phyloP scores from a whole-genome alignment of 2,329 filamentous ascomycete genomes.

The Sporothrix sp. region DNA sequence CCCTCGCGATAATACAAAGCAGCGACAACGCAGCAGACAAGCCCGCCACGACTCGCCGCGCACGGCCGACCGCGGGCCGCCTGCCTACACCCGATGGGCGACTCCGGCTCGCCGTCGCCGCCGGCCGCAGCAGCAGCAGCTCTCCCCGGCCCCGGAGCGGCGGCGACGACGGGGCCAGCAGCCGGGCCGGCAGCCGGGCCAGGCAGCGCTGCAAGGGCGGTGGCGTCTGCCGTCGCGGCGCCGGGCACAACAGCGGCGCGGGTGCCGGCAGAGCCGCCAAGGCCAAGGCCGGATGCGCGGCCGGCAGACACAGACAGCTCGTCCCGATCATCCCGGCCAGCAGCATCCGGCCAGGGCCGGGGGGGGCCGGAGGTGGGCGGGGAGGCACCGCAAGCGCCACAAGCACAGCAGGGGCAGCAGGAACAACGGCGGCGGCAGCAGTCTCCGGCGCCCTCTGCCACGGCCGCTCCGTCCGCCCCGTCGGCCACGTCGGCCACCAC shows the following conservation, averaged over 20 bases:
- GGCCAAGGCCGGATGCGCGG: neutral
- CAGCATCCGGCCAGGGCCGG: no score
- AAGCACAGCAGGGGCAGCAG: neutral
- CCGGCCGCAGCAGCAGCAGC: conserved; percentile 3
- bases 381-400: neutral
- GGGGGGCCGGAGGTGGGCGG: no score
- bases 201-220: neutral
- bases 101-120: conserved; percentile 13
- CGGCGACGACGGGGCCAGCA: neutral
- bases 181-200: neutral
- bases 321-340: no score
- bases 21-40: neutral
- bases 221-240: neutral
- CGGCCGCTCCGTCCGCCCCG: conserved; percentile 29
- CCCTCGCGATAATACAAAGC: neutral
- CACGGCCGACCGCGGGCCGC: conserved; percentile 1
- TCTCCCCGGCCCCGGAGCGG: neutral
- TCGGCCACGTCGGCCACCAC: conserved; percentile 31
- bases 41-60: neutral
- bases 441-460: conserved; percentile 19
- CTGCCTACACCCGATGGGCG: conserved; percentile 12
- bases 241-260: no score
- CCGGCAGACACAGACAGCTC: neutral
- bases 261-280: no score
- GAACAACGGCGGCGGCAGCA: neutral